A percentile compares a stretch with the other conserved stretches of the same genome.
phyloP scores from a whole-genome alignment of 2,329 filamentous ascomycete genomes.

The Paramyrothecium sp. region DNA sequence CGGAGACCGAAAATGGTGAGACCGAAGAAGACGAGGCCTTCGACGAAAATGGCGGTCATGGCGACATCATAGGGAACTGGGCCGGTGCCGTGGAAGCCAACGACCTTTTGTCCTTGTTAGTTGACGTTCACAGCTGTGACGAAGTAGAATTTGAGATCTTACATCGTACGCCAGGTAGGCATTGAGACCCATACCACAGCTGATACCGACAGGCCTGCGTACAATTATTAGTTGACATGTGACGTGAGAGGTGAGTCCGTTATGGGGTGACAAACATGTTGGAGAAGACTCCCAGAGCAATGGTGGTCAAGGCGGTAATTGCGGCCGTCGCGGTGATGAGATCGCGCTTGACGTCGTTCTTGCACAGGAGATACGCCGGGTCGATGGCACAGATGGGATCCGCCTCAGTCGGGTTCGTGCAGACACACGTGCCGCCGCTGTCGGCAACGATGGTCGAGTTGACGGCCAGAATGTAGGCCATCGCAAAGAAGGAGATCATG shows the following conservation, averaged over 20 bases:
- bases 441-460: constrained; percentile 15
- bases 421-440: constrained; percentile 10
- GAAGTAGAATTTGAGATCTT: constrained; percentile 1
- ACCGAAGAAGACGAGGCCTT: constrained; percentile 75
- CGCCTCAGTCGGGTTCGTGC: constrained; percentile 27
- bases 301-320: constrained; percentile 74
- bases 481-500: constrained; percentile 46
- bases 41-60: constrained; percentile 77
- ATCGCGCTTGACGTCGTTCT: constrained; percentile 64
- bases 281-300: constrained; percentile 79
- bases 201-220: constrained; percentile 46
- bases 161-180: constrained; percentile 74
- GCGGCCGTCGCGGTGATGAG: constrained; percentile 77
- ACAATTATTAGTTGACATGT: neutral
- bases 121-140: neutral
- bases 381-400: constrained; percentile 47
- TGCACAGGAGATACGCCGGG: constrained; percentile 64
- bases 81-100: constrained; percentile 72
- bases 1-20: constrained; percentile 75
- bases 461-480: constrained; percentile 23
- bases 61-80: constrained; percentile 69
- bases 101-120: constrained; percentile 28
- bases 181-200: constrained; percentile 56
- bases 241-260: neutral
- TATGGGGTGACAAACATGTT: constrained; percentile 61